phyloP scores from a whole-genome alignment of 805 yeast genomes.

The Candida ulmi region DNA sequence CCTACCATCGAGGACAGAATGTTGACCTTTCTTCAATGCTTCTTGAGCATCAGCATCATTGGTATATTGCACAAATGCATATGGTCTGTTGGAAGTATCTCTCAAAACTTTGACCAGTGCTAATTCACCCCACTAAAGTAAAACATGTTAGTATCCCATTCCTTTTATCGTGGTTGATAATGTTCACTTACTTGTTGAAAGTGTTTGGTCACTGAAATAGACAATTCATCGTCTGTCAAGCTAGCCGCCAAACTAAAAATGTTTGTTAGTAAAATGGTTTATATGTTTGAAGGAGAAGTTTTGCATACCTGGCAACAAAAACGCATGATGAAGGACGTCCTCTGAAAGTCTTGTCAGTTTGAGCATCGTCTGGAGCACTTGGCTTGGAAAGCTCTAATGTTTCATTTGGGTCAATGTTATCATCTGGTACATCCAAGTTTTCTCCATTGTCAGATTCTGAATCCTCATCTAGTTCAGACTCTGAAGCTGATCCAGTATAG shows the following conservation, averaged over 20 bases:
- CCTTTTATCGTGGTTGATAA: no score
- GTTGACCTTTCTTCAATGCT: conserved; percentile 68
- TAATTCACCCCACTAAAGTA: conserved; percentile 58
- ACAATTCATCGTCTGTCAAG: conserved; percentile 64
- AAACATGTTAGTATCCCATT: conserved; percentile 2
- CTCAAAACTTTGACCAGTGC: conserved; percentile 75
- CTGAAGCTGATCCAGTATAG: conserved; percentile 11
- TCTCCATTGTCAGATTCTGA: conserved; percentile 17
- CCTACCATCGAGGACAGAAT: conserved; percentile 65
- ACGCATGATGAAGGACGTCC: conserved; percentile 84
- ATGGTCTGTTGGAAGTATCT: conserved; percentile 79
- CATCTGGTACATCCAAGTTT: conserved; percentile 13
- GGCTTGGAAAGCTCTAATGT: conserved; percentile 7
- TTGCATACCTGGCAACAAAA: conserved; percentile 59
- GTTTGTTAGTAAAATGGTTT: not conserved
- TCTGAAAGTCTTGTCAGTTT: conserved; percentile 20
- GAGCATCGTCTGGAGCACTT: not conserved
- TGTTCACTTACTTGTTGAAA: conserved; percentile 42
- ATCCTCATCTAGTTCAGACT: conserved; percentile 12
- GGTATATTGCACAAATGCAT: conserved; percentile 86
- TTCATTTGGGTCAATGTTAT: conserved; percentile 11
- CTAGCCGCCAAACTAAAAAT: conserved; percentile 53
- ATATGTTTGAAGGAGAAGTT: not conserved
- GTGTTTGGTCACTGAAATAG: conserved; percentile 61
- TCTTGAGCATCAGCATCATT: conserved; percentile 60